phyloP scores from a whole-genome alignment of 1,284 basidiomycete genomes.

The Leccinum subfulvum region DNA sequence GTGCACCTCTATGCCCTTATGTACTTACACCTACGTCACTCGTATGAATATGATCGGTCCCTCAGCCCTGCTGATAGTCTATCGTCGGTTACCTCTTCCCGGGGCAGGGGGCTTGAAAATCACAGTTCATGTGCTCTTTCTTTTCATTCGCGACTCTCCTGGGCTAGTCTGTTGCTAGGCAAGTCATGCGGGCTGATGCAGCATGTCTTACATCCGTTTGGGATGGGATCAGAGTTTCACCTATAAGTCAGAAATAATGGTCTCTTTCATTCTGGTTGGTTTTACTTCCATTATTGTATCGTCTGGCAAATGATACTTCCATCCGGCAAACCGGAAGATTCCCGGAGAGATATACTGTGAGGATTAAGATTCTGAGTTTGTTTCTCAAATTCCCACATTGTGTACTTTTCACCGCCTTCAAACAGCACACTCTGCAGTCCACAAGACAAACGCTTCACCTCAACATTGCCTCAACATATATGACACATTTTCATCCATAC shows the following conservation, averaged over 20 bases:
- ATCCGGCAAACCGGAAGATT: neutral
- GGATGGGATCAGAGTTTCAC: neutral
- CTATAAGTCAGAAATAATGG: neutral
- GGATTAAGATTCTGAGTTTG: neutral
- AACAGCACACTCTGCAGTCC: neutral
- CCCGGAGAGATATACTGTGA: neutral
- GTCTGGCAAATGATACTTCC: too few relatives aligned
- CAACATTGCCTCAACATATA: neutral
- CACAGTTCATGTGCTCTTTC: neutral
- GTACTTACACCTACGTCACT: constrained; percentile 3
- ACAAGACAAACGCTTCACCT: neutral
- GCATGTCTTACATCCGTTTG: neutral
- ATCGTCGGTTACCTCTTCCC: neutral
- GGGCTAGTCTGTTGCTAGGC: neutral
- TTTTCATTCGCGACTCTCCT: neutral
- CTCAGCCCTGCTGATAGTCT: neutral
- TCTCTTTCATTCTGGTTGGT: neutral
- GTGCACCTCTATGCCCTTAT: neutral
- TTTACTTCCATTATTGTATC: neutral
- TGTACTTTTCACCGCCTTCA: neutral
- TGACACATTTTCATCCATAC: neutral
- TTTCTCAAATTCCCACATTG: neutral
- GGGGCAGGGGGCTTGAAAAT: neutral
- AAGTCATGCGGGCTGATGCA: neutral
- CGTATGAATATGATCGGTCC: neutral